phyloP scores from a whole-genome alignment of 2,329 filamentous ascomycete genomes.

The Talaromyces islandicus region DNA sequence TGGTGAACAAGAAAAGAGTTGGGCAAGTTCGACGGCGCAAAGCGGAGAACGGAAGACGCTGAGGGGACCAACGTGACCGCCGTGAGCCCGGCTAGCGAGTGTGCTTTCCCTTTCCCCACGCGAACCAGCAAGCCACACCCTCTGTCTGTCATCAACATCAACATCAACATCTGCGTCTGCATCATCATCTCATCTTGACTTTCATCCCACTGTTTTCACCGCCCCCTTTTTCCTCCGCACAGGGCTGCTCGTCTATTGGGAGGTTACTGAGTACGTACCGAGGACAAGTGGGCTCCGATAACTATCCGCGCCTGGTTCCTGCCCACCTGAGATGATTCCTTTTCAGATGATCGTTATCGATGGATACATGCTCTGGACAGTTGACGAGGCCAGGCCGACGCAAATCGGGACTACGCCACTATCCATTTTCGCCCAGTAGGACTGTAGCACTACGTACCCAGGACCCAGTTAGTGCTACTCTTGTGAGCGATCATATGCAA shows the following conservation, averaged over 20 bases:
- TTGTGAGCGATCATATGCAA: background rate
- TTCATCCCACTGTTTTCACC: background rate
- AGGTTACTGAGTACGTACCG: background rate
- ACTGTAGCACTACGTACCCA: no score
- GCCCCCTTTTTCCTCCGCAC: background rate
- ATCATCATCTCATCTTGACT: background rate
- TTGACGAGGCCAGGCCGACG: background rate
- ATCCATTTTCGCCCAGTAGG: background rate
- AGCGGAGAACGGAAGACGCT: background rate
- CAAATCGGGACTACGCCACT: background rate
- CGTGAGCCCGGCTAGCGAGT: background rate
- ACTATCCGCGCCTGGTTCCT: background rate
- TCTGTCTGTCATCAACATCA: no score
- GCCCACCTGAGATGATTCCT: background rate
- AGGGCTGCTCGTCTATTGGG: background rate
- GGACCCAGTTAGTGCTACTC: background rate
- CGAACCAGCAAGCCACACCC: background rate
- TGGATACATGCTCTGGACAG: background rate
- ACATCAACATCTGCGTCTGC: background rate
- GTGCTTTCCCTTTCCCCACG: background rate
- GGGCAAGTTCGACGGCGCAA: background rate
- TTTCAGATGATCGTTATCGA: background rate
- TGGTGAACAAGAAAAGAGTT: background rate
- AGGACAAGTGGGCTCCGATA: background rate
- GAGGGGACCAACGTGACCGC: background rate